Evolutionary conservation across 108 stramenopile genomes (phyloP), one percentile per base, ranked within the genome.

Genomic region (Nitzschia palea): DNA sequence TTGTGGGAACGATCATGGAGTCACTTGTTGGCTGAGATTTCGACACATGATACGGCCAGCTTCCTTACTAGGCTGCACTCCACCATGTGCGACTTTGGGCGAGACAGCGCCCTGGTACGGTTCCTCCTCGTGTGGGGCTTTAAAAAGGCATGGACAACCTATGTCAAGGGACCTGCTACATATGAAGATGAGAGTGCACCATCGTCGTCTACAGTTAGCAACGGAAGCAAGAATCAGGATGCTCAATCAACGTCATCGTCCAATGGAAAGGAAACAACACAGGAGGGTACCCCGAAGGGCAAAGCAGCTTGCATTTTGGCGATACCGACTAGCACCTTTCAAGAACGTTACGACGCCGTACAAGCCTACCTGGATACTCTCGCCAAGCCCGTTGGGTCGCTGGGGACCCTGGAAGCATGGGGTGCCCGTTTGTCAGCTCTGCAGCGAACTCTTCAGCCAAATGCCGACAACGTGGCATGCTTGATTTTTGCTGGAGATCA

Each of bases 401-500:
- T 94, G 3, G 93, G 93, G 9, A 68, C 78, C 4, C 45, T 94
- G 14, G 93, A 94, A 72, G 86, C 81, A 14, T 87, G 83, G 80
- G 87, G 79, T 0, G 85, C 86, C 31, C 67, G 85, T 6, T 34
- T 94, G 8, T 74, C 79, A 15, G 73, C 79, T 2, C 58, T 89
- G 23, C 88, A 88, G 65, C 32, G 65, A 26, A 76, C 60, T 22
- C 20, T 66, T 5, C 61, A 44, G 20, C 89, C 89, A 0, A 55
- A 34, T 9, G 67, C 65, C 2, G 60, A 67, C 47, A 44, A 59
- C 1, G 68, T 78, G 0, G 73, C 55, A 10, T 86, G 84, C 30
- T 59, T 90, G 1, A 84, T 94, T 31, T 94, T 91, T 63, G 93
- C 88, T 2, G 89, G 62, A 9, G 89, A 90, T 74, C 93, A 94